Evolutionary conservation across 108 stramenopile species (phyloP), one percentile per base, ranked within the genome.

Genomic region (Pseudonitzschia delicatissima): DNA sequence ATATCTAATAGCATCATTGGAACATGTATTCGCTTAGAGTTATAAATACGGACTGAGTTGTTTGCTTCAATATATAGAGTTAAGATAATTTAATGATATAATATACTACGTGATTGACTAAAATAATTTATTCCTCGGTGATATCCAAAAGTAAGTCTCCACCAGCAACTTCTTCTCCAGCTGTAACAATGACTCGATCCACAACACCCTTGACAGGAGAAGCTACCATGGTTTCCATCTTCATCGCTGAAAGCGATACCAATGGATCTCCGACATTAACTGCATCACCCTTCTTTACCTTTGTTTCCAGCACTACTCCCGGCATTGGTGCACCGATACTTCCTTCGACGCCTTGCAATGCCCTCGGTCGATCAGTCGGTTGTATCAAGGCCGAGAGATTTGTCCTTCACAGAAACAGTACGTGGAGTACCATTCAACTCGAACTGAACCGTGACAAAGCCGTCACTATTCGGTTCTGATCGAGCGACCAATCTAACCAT

Each of bases 141-240:
- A 97, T 91, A 45, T 94, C 87, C n/a, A 93, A 86, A 50, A 96
- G 66, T 62, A 98, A 76, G 71, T 98, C 97, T 17, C 96, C 96
- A 35, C 70, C 87, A 39, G 79, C 82, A 26, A 97, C 74, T 64
- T 86, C 86, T 64, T 97, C 98, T 4, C 95, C 95, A 13, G 87
- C 90, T 4, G 85, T 86, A 5, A 95, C 95, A 18, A 61, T 81
- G 21, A 98, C 73, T 47, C 74, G 57, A 64, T 74, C 87, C 12
- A 98, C 94, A 28, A 67, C 63, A 21, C 98, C 98, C 45, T 70
- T 76, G 29, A 81, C 79, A 9, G 98, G 86, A 7, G 93, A 78
- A 18, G 87, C 62, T 13, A 97, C 94, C 40, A 87, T 79, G 15
- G 98, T 97, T 78, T 98, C 98, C 98, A 98, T 98, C 71, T 98